Base-by-base conservation (phyloP, 257 asterid species). In the Misopates orontium region DNA sequence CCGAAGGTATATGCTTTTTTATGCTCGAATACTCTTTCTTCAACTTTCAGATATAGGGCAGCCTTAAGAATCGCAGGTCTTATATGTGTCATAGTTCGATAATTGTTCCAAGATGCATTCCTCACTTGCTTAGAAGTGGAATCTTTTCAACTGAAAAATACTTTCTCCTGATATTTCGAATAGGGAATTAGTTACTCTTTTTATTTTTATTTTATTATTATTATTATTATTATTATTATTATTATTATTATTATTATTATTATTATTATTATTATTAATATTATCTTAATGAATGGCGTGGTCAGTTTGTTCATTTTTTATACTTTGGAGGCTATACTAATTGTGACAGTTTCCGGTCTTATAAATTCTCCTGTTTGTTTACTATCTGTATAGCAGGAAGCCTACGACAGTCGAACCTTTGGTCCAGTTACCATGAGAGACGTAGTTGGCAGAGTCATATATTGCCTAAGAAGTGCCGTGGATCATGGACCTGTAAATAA, bases 401-500 rank as follows among this genome's bases (percentile, higher is more conserved):
- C 88, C 24, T 74, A 84, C 22, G 97, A 90, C 69, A 90, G 97
- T 76, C 86, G 96, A 20, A 71, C 85, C 8, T 90, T 90, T 80
- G 97, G 97, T 20, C 97, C 97, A n/a, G 80, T 90, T 62, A 70
- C 83, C 36, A 81, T 84, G 86, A 71, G 77, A 22, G 73, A 71
- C 82, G 85, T 90, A 64, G 76, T 87, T 32, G 97, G 97, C 53
- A 77, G 97, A 73, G 97, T 76, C 69, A 75, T 90, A 71, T 90
- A 90, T 73, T 82, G 87, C 79, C 83, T 90, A 42, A 82, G 86
- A 71, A 84, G 74, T 31, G 96, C 94, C 5, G 88, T 79, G 57
- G 97, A 87, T 73, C 97, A 90, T 48, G 95, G 95, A 53, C 92
- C 92, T 52, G 84, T 87, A 42, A 77, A 78, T 68, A 90, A 90